phyloP scores from a whole-genome alignment of 2,329 filamentous ascomycete species.

The Didymella exigua region DNA sequence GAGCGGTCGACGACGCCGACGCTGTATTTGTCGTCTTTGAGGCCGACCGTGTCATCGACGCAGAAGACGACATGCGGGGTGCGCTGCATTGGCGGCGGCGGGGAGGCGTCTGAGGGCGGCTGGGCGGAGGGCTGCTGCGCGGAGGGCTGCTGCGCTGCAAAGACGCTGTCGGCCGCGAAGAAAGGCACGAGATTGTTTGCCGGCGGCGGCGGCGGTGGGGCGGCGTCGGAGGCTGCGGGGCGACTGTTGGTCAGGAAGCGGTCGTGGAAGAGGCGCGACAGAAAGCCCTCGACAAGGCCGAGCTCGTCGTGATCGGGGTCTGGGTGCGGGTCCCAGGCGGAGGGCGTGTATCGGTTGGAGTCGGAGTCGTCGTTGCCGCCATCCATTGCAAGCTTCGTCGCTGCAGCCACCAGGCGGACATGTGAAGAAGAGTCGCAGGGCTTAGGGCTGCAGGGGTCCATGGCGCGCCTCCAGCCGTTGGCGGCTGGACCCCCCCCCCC shows the following conservation, averaged over 20 bases:
- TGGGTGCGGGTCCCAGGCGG: constrained; percentile 5
- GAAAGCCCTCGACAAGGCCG: constrained; percentile 25
- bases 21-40: constrained; percentile 47
- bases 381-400: constrained; percentile 18
- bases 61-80: constrained; percentile 40
- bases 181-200: constrained; percentile 28
- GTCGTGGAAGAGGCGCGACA: constrained; percentile 31
- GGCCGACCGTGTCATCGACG: constrained; percentile 51
- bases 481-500: too few species aligned
- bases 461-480: not conserved
- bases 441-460: not conserved
- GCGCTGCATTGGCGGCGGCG: constrained; percentile 20
- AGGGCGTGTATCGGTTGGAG: constrained; percentile 7
- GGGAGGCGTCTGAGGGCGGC: not conserved
- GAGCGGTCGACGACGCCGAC: constrained; percentile 54
- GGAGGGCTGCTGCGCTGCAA: constrained; percentile 10
- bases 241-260: constrained; percentile 24
- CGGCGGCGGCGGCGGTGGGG: constrained; percentile 22
- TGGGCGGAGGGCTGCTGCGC: not conserved
- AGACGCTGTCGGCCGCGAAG: constrained; percentile 28
- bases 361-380: constrained; percentile 10
- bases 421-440: constrained; percentile 23
- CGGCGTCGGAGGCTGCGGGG: constrained; percentile 20
- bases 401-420: constrained; percentile 16
- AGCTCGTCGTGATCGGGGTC: not conserved